These are phyloP conservation scores for Sclerotinia borealis DNA, from an alignment of 2,329 filamentous ascomycete species.

Conservation along the genomic window DNA sequence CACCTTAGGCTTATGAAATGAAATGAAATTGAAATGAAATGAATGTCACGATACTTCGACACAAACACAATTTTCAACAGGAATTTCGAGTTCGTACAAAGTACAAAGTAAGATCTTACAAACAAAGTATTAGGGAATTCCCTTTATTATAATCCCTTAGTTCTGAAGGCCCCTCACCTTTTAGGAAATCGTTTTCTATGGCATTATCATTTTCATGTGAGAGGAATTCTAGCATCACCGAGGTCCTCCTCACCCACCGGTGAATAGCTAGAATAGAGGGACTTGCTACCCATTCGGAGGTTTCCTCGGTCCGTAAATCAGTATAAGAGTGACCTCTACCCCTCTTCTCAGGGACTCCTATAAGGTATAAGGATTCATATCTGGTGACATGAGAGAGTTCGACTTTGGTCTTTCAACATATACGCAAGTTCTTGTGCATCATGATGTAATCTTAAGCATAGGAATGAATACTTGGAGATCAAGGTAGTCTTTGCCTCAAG, in stretches of 20 bases:
- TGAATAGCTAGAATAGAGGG: not conserved
- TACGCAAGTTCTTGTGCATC: too few relatives aligned
- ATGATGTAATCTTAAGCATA: not conserved
- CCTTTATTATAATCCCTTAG: too few relatives aligned
- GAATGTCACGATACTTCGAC: not conserved
- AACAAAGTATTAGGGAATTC: too few relatives aligned
- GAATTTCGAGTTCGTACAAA: too few relatives aligned
- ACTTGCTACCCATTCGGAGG: too few relatives aligned
- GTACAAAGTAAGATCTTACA: too few relatives aligned
- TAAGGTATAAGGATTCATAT: not conserved
- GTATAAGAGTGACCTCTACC: too few relatives aligned
- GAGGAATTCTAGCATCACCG: not conserved
- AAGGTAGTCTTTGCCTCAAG: not conserved
- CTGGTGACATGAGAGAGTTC: not conserved
- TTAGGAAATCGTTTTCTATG: too few relatives aligned
- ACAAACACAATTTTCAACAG: not conserved
- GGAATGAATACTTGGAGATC: not conserved
- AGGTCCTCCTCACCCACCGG: not conserved
- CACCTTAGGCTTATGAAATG: not conserved
- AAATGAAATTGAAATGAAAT: not conserved
- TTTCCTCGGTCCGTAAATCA: too few relatives aligned
- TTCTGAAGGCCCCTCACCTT: too few relatives aligned
- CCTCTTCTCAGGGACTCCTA: not conserved
- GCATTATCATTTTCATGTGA: not conserved
- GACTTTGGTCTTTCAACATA: not conserved